Evolutionary conservation across 116 monocot genomes (phyloP).

Genomic region (Phalaenopsis hybrid): DNA sequence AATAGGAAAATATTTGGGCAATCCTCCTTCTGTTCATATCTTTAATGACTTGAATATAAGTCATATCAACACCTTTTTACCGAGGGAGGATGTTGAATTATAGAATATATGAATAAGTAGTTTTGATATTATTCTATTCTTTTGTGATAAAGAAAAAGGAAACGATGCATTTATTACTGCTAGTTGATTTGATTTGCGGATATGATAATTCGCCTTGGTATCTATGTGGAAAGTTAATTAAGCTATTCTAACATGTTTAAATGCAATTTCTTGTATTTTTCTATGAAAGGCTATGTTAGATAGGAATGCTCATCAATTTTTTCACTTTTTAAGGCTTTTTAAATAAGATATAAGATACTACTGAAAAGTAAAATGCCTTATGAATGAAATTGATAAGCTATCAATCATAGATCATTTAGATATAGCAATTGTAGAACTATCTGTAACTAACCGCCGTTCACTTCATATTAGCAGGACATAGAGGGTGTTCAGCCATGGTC

Average conservation of each 20-base stretch:
- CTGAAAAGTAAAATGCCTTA: too few species aligned
- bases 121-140: neutral
- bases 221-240: neutral
- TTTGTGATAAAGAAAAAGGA: neutral
- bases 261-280: conserved; percentile 1
- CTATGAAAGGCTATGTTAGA: neutral
- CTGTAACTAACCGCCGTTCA: too few species aligned
- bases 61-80: neutral
- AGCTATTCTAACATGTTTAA: neutral
- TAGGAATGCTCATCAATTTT: neutral
- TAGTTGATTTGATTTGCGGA: neutral
- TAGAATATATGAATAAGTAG: neutral
- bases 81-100: neutral
- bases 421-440: too few species aligned
- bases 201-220: neutral
- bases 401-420: too few species aligned
- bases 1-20: too few species aligned
- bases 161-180: neutral
- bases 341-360: neutral
- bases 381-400: too few species aligned
- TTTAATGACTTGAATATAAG: too few species aligned
- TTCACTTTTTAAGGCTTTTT: neutral
- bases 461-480: too few species aligned
- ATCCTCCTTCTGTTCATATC: too few species aligned
- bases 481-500: too few species aligned